These are phyloP conservation scores for Yamadazyma endophytica DNA, from an alignment of 805 yeast genomes.

Conservation along the genomic window DNA sequence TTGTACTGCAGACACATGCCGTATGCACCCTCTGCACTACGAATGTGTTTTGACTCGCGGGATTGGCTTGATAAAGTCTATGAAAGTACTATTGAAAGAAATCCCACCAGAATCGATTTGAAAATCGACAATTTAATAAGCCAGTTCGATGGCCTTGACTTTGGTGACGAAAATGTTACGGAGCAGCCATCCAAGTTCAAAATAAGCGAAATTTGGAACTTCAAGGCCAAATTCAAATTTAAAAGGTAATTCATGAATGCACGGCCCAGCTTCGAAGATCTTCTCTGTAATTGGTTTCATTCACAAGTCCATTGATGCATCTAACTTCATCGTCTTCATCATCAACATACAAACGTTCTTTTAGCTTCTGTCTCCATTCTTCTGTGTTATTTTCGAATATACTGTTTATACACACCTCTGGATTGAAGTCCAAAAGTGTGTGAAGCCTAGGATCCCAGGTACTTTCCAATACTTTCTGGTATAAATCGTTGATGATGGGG, in stretches of 20 bases:
- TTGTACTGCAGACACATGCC: slow-evolving; percentile 14
- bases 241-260: slow-evolving; percentile 1
- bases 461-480: slow-evolving; percentile 51
- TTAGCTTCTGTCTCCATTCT: slow-evolving; percentile 15
- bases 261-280: slow-evolving; percentile 34
- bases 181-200: too few species aligned
- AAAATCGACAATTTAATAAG: too few species aligned
- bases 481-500: slow-evolving; percentile 48
- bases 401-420: slow-evolving; percentile 70
- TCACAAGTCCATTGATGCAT: slow-evolving; percentile 35
- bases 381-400: slow-evolving; percentile 51
- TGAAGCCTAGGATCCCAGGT: slow-evolving; percentile 56
- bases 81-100: too few species aligned
- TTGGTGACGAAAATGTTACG: too few species aligned
- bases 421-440: slow-evolving; percentile 50
- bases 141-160: too few species aligned
- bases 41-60: too few species aligned
- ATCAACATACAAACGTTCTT: slow-evolving; percentile 11
- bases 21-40: slow-evolving; percentile 13
- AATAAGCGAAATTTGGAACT: not conserved
- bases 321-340: slow-evolving; percentile 17
- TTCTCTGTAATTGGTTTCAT: slow-evolving; percentile 30
- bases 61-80: too few species aligned
- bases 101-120: too few species aligned
- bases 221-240: slow-evolving; percentile 1